A percentile compares a stretch with the other conserved stretches of the same genome.
phyloP scores from a whole-genome alignment of 1,139 yeast species.

The Tardiomyces digboiensis region DNA sequence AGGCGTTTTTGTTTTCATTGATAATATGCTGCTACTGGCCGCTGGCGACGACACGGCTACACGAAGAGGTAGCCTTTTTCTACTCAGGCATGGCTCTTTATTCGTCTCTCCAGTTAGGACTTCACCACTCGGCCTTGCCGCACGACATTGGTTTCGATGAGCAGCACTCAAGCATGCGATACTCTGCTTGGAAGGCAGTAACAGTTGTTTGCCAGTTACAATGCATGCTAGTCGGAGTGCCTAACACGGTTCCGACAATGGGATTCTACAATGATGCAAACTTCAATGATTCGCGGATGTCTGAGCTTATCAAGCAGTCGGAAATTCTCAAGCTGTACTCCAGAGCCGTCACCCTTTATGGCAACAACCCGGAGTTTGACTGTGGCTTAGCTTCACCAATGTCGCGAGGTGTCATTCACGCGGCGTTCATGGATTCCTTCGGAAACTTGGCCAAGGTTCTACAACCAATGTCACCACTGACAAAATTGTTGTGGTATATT shows the following conservation, averaged over 20 bases:
- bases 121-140: background rate
- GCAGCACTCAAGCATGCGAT: background rate
- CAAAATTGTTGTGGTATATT: background rate
- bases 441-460: background rate
- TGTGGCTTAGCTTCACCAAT: background rate
- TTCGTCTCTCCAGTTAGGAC: background rate
- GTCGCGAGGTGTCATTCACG: background rate
- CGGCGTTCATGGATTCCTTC: background rate
- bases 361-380: background rate
- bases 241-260: background rate
- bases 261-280: background rate
- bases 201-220: background rate
- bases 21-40: background rate
- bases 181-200: background rate
- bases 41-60: background rate
- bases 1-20: background rate
- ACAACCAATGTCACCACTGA: background rate
- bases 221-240: background rate
- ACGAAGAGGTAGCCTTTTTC: background rate
- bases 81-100: constrained; percentile 1
- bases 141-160: background rate
- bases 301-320: background rate
- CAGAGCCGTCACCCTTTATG: background rate
- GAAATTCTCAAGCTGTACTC: background rate
- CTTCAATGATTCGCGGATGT: background rate